Evolutionary conservation across 1,284 basidiomycete species (phyloP), one percentile per base, ranked within the genome.

Genomic region (Pseudozyma hubeiensis): DNA sequence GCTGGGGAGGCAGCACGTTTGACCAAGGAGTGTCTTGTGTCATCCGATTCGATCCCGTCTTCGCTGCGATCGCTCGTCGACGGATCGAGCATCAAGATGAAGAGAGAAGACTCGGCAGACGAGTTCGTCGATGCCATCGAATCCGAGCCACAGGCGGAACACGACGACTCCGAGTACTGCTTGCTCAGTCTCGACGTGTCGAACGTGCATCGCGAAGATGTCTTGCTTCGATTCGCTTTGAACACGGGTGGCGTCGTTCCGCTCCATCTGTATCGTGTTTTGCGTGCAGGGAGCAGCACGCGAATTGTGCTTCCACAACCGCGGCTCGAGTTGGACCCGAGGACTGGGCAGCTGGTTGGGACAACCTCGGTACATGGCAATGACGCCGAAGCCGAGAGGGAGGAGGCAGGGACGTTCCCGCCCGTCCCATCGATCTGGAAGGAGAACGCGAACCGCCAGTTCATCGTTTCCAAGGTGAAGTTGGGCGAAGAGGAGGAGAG

Each of bases 131-230:
- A 34, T 29, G 19, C 35, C 14, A 10, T 37, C 13, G 30, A 41
- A 6, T 44, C 19, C 5, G 55, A 51, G 14, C 19, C 34, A 19
- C 56, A 39, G 11, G 30, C 39, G 13, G 50, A 61, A 24, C 19
- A 43, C 10, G 59, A 70, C 45, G 62, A 68, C 11, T 54, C 40
- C 7, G 59, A 59, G 31, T 92, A 92, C 89, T 96, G 93, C 84
- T 86, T 98, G 10, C 90, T 97, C 79, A 90, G 90, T 3, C 85
- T 97, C 34, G 92, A 94, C 81, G 90, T 98, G 14, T 88, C 90
- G 53, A 99, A 99, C 82, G 90, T 91, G 1, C 95, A 93, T 79
- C 92, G 44, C 1, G 87, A 91, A 30, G 92, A 94, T 0, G 96
- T 98, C 80, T 91, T 95, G 79, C 91, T 96, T 8, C 89, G 88